These are phyloP conservation scores for Paracoccidioides lutzii DNA, from an alignment of 2,329 filamentous ascomycete species.

Conservation along the genomic window DNA sequence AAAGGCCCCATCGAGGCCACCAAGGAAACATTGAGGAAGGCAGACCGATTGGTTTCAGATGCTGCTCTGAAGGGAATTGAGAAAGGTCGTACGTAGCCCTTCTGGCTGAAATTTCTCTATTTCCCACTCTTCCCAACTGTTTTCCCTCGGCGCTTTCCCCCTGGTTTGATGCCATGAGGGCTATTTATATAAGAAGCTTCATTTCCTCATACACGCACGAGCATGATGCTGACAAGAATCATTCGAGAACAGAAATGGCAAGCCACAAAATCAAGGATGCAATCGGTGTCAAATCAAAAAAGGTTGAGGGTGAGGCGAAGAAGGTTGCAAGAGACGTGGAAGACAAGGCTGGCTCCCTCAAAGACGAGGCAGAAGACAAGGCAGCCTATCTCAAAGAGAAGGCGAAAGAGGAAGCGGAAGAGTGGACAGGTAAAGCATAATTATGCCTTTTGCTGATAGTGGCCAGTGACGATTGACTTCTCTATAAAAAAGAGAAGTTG, in stretches of 20 bases:
- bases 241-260: constrained; percentile 35
- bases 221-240: constrained; percentile 2
- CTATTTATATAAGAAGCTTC: background rate
- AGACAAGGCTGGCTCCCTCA: constrained; percentile 11
- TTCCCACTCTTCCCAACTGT: background rate
- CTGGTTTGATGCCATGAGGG: background rate
- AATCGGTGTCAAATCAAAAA: constrained; percentile 27
- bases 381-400: constrained; percentile 19
- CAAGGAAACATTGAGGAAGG: constrained; percentile 47
- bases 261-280: constrained; percentile 33
- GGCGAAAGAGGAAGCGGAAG: constrained; percentile 17
- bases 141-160: background rate
- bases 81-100: constrained; percentile 42
- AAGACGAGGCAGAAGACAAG: constrained; percentile 20
- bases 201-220: background rate
- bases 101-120: background rate
- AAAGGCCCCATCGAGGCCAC: constrained; percentile 43
- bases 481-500: background rate
- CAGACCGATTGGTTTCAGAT: constrained; percentile 44
- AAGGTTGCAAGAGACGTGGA: constrained; percentile 18
- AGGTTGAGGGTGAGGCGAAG: constrained; percentile 26
- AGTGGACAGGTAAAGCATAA: constrained; percentile 17
- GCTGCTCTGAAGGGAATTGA: constrained; percentile 50
- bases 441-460: background rate
- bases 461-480: background rate